Conservation (phyloP, 345 rosid genomes). For the Aegle marmelos region DNA sequence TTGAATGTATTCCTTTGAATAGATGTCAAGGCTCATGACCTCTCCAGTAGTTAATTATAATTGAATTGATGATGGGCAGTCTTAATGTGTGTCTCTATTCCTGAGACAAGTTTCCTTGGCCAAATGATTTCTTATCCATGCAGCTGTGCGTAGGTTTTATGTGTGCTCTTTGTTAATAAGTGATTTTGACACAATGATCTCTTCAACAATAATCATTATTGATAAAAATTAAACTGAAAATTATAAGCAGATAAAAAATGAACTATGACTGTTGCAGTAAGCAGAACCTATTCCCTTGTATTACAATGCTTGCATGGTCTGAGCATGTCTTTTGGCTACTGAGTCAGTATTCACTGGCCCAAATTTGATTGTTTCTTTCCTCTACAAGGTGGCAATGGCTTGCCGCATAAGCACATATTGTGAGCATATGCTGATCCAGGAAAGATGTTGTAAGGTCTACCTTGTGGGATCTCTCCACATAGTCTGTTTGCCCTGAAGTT, state of each 20-base stretch:
- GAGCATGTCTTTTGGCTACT: conserved; percentile 21
- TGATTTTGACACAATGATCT: conserved; percentile 12
- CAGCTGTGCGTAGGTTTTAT: background rate
- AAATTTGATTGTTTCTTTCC: conserved; percentile 25
- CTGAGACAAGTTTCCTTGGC: background rate
- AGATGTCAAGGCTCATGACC: background rate
- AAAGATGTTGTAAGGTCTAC: conserved; percentile 77
- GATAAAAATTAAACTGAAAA: conserved; percentile 18
- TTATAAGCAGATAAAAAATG: conserved; percentile 6
- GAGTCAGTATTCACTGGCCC: conserved; percentile 82
- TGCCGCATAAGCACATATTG: conserved; percentile 90
- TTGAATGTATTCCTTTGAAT: too few species aligned
- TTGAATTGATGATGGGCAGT: conserved; percentile 15
- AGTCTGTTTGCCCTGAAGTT: conserved; percentile 83
- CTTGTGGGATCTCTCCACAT: conserved; percentile 94
- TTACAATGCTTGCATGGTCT: conserved; percentile 25
- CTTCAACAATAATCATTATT: conserved; percentile 17
- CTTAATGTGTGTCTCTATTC: conserved; percentile 13
- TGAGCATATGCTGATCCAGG: conserved; percentile 82
- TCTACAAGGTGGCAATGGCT: conserved; percentile 79
- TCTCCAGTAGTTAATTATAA: conserved; percentile 6
- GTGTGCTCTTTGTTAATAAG: conserved; percentile 15
- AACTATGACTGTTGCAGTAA: conserved; percentile 20
- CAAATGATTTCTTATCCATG: conserved; percentile 7
- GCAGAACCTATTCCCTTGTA: conserved; percentile 16